Conservation (phyloP, 164 flowering plant species). For the Paratinospora sagittata region DNA sequence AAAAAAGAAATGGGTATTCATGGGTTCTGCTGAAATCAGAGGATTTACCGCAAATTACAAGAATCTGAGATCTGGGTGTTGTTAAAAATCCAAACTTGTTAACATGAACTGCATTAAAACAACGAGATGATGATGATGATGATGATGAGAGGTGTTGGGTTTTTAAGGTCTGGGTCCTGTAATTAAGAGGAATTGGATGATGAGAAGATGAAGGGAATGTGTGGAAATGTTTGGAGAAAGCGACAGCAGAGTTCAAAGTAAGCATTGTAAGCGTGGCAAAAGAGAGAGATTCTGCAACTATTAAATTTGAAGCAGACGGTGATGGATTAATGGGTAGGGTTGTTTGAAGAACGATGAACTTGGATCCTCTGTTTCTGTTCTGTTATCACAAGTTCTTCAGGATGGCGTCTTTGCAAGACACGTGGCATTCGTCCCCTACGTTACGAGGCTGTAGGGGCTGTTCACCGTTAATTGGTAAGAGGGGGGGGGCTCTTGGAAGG, state of each 20-base stretch:
- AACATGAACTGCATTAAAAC: not conserved
- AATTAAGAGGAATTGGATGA: not conserved
- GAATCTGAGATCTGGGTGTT: slow-evolving; percentile 6
- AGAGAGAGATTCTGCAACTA: slow-evolving; percentile 4
- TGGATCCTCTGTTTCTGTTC: not conserved
- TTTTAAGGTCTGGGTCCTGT: slow-evolving; percentile 6
- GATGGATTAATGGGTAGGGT: not conserved
- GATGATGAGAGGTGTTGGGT: not conserved
- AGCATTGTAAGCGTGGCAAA: slow-evolving; percentile 10
- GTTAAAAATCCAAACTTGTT: slow-evolving; percentile 7
- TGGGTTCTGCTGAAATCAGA: slow-evolving; percentile 4
- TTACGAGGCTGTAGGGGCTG: not conserved
- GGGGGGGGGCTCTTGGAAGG: too few relatives aligned
- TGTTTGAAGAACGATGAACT: not conserved
- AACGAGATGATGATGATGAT: not conserved
- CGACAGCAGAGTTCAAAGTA: slow-evolving; percentile 9
- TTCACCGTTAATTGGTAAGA: too few relatives aligned
- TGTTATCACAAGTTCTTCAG: too few relatives aligned
- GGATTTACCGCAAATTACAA: not conserved
- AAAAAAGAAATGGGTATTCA: slow-evolving; percentile 8
- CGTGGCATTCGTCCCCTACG: not conserved
- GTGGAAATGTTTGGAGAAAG: slow-evolving; percentile 10
- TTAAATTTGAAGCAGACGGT: not conserved
- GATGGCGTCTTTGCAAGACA: not conserved
- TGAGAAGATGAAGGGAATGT: slow-evolving; percentile 8